These are phyloP conservation scores for Puccinia horiana DNA, from an alignment of 1,284 basidiomycete genomes.

Conservation along the genomic window DNA sequence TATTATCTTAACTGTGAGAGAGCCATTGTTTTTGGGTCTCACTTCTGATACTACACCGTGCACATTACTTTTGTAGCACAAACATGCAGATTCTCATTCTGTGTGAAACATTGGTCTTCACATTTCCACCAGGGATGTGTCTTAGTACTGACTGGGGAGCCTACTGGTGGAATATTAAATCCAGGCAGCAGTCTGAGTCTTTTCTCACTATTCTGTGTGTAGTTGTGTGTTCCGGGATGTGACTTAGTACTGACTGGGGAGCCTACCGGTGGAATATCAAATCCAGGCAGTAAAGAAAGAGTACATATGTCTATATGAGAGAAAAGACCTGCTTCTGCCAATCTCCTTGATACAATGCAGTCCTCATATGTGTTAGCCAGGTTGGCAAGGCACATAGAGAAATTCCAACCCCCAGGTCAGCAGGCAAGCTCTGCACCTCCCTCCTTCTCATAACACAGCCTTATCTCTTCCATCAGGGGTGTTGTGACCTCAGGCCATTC, in stretches of 20 bases:
- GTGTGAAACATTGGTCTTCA: not conserved
- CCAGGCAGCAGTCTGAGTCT: not conserved
- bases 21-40: not conserved
- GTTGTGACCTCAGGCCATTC: not conserved
- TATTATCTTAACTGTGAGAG: not conserved
- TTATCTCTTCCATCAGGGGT: not conserved
- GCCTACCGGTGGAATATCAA: not conserved
- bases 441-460: not conserved
- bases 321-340: not conserved
- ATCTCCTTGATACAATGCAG: not conserved
- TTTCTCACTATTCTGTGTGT: too few species aligned
- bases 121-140: not conserved
- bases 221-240: too few species aligned
- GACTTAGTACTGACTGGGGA: too few species aligned
- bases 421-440: not conserved
- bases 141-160: not conserved
- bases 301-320: constrained; percentile 5
- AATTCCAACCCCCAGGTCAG: not conserved
- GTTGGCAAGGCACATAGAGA: not conserved
- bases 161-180: not conserved
- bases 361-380: not conserved
- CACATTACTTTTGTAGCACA: not conserved
- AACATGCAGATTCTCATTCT: not conserved
- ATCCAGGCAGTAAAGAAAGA: not conserved
- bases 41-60: not conserved